phyloP scores from a whole-genome alignment of 306 rosid genomes.

The Lathyrus oleraceus region DNA sequence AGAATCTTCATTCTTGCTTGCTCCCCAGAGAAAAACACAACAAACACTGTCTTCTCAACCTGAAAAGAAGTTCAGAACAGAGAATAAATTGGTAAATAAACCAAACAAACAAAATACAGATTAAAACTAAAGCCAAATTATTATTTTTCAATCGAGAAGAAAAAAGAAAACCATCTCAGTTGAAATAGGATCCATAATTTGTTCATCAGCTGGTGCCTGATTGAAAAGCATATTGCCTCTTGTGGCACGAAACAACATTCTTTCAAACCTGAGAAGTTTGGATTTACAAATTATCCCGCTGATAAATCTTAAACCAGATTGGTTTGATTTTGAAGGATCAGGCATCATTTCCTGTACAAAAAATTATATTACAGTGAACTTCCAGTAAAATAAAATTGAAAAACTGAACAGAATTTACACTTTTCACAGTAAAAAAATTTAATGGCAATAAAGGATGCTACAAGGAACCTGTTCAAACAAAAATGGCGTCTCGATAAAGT shows the following conservation, averaged over 20 bases:
- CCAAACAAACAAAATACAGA: conserved; percentile 29
- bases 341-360: conserved; percentile 71
- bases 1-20: conserved; percentile 90
- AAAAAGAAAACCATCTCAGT: conserved; percentile 75
- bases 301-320: conserved; percentile 89
- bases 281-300: conserved; percentile 92
- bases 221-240: conserved; percentile 99
- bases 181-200: conserved; percentile 89
- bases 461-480: conserved; percentile 80
- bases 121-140: not conserved
- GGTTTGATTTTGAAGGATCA: conserved; percentile 64
- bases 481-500: conserved; percentile 61
- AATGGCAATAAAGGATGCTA: conserved; percentile 13
- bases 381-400: conserved; percentile 25
- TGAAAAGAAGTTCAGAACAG: conserved; percentile 47
- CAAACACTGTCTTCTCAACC: conserved; percentile 92
- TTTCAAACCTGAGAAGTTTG: conserved; percentile 83
- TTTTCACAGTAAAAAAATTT: conserved; percentile 3
- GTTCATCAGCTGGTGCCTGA: conserved; percentile 80
- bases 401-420: conserved; percentile 22
- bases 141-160: conserved; percentile 36
- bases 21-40: conserved; percentile 96
- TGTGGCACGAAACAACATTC: conserved; percentile 97
- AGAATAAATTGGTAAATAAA: conserved; percentile 29
- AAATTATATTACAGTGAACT: conserved; percentile 12